Percentiles rank a stretch among this genome's conserved stretches.
These are phyloP conservation scores for Oxyria digyna DNA, from an alignment of 148 eudicot species.

Conservation along the genomic window DNA sequence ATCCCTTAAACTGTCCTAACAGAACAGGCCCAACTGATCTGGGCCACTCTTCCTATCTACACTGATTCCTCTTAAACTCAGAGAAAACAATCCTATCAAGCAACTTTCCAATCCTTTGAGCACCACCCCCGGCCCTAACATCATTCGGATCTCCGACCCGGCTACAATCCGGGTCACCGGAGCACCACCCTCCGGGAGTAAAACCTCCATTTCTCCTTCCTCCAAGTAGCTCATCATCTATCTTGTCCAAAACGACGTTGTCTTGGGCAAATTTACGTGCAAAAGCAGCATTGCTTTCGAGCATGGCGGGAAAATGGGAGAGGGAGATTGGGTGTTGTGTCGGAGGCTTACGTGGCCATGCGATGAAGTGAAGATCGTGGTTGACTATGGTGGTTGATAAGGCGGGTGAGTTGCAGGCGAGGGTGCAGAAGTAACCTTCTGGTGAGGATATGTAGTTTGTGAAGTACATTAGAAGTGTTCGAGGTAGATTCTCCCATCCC, in stretches of 20 bases:
- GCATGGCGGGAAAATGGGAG: slow-evolving; percentile 46
- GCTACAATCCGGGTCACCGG: slow-evolving; percentile 50
- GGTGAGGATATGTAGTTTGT: slow-evolving; percentile 85
- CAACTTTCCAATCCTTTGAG: slow-evolving; percentile 48
- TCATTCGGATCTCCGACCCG: slow-evolving; percentile 45
- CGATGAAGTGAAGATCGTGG: slow-evolving; percentile 82
- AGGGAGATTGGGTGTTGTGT: slow-evolving; percentile 70
- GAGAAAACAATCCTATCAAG: slow-evolving; percentile 30
- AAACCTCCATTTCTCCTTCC: slow-evolving; percentile 44
- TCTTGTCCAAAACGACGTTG: slow-evolving; percentile 51
- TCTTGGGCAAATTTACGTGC: slow-evolving; percentile 61
- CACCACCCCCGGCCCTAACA: slow-evolving; percentile 65
- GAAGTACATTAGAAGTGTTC: slow-evolving; percentile 84
- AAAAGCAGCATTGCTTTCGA: slow-evolving; percentile 59
- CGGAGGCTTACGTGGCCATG: slow-evolving; percentile 74
- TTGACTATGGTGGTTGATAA: slow-evolving; percentile 49
- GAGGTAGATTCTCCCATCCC: slow-evolving; percentile 96
- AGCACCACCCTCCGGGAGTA: slow-evolving; percentile 91
- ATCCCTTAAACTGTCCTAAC: background rate
- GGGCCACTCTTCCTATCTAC: slow-evolving; percentile 33
- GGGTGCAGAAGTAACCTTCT: slow-evolving; percentile 85
- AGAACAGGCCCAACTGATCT: background rate
- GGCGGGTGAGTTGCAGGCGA: slow-evolving; percentile 64
- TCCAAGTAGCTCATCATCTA: slow-evolving; percentile 49
- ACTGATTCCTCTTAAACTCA: slow-evolving; percentile 29